Base-by-base conservation (phyloP, 371 early-diverging fungal genomes). In the Syncephalastrum sp. region DNA sequence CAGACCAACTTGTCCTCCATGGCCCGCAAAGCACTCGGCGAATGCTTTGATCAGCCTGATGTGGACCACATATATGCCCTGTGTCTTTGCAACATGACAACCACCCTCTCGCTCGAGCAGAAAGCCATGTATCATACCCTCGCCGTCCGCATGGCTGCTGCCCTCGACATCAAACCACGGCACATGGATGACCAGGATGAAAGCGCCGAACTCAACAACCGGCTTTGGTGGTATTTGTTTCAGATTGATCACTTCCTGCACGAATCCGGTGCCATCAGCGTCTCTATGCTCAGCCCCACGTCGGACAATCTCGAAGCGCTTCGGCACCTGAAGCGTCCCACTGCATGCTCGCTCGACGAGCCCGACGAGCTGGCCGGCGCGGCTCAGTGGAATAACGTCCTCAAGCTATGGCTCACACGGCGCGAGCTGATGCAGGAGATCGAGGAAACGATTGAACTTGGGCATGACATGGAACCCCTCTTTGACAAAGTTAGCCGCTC, bases 171-270 rank as follows among this genome's bases (percentile, higher is more conserved):
- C 21, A 19, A 46, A 45, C 70, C 70, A 51, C 42, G 21, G 8
- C 4, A 51, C 16, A 1, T 50, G 46, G 13, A 44, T 43, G 13
- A 50, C 19, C 19, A 53, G 12, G 52, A 50, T 38, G 60, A 60
- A 8, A 47, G 58, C 38, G 42, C 45, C 7, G 69, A 65, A 43
- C 63, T 69, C 21, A 56, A 57, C 4, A 63, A 59, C 33, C 59
- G 69, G 3, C 33, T 69, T 16, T 69, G 69, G 69, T 69, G 69
- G 69, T 69, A 63, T 42, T 43, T 69, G 23, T 69, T 65, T 45
- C 69, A 69, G 45, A 65, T 69, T 21, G 69, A 69, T 50, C 65
- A 65, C 29, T 65, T 69, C 47, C 41, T 69, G 4, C 50, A 54
- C 29, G 69, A 69, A 53, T 65, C 65, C 6, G 60, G 63, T 12